These are phyloP conservation scores for Gyromitra esculenta DNA, from an alignment of 2,329 filamentous ascomycete genomes.

Conservation along the genomic window DNA sequence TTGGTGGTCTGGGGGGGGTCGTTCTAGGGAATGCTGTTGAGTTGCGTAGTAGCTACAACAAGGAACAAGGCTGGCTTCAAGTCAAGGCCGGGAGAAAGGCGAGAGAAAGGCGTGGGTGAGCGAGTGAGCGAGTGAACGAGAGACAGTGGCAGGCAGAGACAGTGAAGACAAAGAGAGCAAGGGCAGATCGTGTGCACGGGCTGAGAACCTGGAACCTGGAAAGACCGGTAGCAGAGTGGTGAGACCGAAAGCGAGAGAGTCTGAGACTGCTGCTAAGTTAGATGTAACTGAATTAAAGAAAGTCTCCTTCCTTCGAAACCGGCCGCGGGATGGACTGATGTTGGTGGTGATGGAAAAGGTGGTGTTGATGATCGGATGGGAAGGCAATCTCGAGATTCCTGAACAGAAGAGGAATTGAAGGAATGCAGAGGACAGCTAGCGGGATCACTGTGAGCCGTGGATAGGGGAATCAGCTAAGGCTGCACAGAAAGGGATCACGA, in stretches of 20 bases:
- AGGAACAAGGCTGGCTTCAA: constrained; percentile 21
- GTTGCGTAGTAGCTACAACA: constrained; percentile 13
- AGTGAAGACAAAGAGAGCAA: constrained; percentile 24
- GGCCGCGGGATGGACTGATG: constrained; percentile 47
- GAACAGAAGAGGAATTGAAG: constrained; percentile 25
- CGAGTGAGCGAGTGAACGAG: constrained; percentile 1
- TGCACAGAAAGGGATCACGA: constrained; percentile 31
- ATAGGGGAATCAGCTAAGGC: constrained; percentile 44
- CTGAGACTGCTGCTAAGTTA: constrained; percentile 33
- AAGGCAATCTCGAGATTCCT: constrained; percentile 28
- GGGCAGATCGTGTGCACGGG: constrained; percentile 35
- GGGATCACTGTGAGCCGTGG: constrained; percentile 41
- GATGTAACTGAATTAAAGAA: constrained; percentile 38
- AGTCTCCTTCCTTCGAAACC: constrained; percentile 52
- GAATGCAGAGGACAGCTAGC: constrained; percentile 33
- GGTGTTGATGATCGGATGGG: constrained; percentile 35
- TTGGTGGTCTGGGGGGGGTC: not conserved
- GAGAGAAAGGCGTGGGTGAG: not conserved
- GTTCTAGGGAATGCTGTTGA: constrained; percentile 16
- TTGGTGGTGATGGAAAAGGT: constrained; percentile 10
- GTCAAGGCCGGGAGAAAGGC: not conserved
- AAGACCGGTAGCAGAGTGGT: constrained; percentile 40
- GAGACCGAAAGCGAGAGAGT: constrained; percentile 20
- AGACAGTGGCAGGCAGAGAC: not conserved
- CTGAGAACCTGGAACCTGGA: constrained; percentile 33